Conservation (phyloP, 495 filamentous ascomycete genomes). For the Penicillium silybi region DNA sequence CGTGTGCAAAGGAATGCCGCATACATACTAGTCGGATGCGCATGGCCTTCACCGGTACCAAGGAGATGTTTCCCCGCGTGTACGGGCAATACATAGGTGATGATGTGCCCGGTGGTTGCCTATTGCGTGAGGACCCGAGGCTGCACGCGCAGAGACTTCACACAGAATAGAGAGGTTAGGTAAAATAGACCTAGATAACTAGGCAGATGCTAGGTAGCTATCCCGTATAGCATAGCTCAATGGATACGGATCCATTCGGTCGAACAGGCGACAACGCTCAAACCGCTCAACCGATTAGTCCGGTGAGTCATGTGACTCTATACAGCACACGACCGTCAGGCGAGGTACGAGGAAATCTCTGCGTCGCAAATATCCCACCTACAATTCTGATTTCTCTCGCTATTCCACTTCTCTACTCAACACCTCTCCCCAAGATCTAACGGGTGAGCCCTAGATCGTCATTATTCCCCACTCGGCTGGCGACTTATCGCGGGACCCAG, state of each 20-base stretch:
- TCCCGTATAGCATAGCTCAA: too few species aligned
- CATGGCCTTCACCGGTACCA: not conserved
- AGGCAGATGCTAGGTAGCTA: not conserved
- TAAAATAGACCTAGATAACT: not conserved
- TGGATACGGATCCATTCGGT: too few species aligned
- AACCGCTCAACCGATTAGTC: not conserved
- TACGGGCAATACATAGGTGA: not conserved
- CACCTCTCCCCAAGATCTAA: slow-evolving; percentile 1
- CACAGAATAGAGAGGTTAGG: not conserved
- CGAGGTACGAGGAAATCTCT: slow-evolving; percentile 22
- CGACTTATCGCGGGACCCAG: slow-evolving; percentile 29
- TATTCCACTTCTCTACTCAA: slow-evolving; percentile 1
- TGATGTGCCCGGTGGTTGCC: not conserved
- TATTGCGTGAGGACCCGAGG: not conserved
- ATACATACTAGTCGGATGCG: not conserved
- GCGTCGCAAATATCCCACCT: not conserved
- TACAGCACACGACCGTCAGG: slow-evolving; percentile 11
- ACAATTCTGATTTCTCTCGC: not conserved
- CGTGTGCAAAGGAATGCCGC: not conserved
- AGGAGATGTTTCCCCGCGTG: not conserved
- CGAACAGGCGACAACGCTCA: too few species aligned
- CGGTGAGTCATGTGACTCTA: slow-evolving; percentile 6
- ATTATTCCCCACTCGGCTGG: slow-evolving; percentile 26
- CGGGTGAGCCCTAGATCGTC: slow-evolving; percentile 21
- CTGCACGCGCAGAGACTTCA: not conserved